Percentiles rank a stretch among this genome's conserved stretches.
Evolutionary conservation across 495 filamentous ascomycete genomes (phyloP).

Genomic region (Aspergillus hancockii): DNA sequence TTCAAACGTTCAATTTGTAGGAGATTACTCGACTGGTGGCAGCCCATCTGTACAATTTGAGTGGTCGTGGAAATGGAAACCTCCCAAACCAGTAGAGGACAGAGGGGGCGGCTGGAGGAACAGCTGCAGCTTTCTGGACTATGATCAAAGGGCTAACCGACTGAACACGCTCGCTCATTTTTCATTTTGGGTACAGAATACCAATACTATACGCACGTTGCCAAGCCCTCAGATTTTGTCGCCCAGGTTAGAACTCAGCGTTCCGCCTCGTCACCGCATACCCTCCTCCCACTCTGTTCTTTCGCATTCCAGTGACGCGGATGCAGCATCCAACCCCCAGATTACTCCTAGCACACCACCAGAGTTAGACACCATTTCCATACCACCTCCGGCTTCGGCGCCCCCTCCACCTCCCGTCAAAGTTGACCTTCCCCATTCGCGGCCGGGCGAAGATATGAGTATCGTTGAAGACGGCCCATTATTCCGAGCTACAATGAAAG

Average conservation of each 20-base stretch:
- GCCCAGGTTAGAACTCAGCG: conserved; percentile 67
- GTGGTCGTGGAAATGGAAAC: conserved; percentile 96
- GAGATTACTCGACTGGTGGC: conserved; percentile 81
- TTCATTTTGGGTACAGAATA: conserved; percentile 84
- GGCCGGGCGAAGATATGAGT: conserved; percentile 84
- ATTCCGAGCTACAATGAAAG: conserved; percentile 96
- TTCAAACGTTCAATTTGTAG: conserved; percentile 88
- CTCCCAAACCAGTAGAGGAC: conserved; percentile 80
- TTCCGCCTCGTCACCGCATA: conserved; percentile 75
- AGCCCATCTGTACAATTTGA: conserved; percentile 84
- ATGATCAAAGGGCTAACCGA: conserved; percentile 88
- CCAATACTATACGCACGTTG: conserved; percentile 23
- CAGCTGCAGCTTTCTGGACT: conserved; percentile 94
- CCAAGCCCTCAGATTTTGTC: conserved; percentile 54
- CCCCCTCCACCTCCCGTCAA: conserved; percentile 62
- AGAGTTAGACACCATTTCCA: conserved; percentile 46
- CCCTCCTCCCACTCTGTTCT: conserved; percentile 80
- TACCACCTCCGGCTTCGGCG: conserved; percentile 35
- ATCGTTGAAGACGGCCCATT: conserved; percentile 89
- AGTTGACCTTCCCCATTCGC: conserved; percentile 83
- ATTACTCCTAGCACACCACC: conserved; percentile 66
- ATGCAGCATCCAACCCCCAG: conserved; percentile 49
- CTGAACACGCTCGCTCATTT: conserved; percentile 86
- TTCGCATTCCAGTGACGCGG: conserved; percentile 71
- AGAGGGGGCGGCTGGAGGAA: conserved; percentile 92